phyloP scores from a whole-genome alignment of 805 yeast species.

The Ogataea salicorniae region DNA sequence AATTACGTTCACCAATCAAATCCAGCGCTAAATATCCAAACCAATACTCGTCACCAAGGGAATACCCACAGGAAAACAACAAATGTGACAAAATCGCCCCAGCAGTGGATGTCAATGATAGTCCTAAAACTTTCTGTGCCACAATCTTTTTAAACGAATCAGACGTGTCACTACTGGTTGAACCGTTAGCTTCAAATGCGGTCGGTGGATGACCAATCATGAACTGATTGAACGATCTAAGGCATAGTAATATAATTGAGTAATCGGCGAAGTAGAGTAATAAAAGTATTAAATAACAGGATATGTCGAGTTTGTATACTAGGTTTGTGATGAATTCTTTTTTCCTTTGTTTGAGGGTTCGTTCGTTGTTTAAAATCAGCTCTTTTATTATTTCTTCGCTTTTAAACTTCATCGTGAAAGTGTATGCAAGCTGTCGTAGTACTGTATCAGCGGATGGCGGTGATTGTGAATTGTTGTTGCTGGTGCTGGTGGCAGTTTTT shows the following conservation, averaged over 20 bases:
- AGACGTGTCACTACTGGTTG: constrained; percentile 11
- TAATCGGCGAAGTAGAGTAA: constrained; percentile 38
- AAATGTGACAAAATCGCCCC: constrained; percentile 32
- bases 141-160: constrained; percentile 22
- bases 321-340: constrained; percentile 35
- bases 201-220: constrained; percentile 36
- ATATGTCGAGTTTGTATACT: constrained; percentile 28
- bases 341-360: constrained; percentile 39
- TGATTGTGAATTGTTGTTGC: background rate
- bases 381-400: constrained; percentile 25
- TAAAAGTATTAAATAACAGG: constrained; percentile 34
- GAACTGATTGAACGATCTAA: constrained; percentile 35
- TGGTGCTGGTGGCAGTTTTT: no score
- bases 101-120: constrained; percentile 20
- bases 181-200: constrained; percentile 25
- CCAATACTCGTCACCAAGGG: constrained; percentile 21
- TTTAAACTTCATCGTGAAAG: constrained; percentile 13
- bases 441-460: background rate
- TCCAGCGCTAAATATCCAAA: constrained; percentile 39
- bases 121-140: constrained; percentile 27
- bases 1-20: constrained; percentile 40
- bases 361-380: constrained; percentile 36
- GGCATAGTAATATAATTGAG: constrained; percentile 30
- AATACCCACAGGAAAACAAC: constrained; percentile 27
- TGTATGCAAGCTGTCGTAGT: background rate